Percentiles rank a stretch among this genome's conserved stretches.
Conservation (phyloP, 495 filamentous ascomycete genomes). For the Neohortaea acidophila region DNA sequence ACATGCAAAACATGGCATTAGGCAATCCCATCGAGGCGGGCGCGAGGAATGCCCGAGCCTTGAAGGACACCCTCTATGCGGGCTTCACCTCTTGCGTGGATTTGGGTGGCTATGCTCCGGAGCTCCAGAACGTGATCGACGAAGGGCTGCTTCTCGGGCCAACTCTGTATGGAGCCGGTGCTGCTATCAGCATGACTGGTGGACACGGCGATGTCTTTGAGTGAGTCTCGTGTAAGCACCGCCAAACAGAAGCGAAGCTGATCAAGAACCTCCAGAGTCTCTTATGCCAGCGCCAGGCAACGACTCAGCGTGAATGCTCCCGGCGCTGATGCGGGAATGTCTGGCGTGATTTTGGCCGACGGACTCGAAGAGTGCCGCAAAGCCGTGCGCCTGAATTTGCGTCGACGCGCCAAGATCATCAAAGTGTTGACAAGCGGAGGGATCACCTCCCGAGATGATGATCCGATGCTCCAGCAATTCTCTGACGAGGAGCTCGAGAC, state of each 20-base stretch:
- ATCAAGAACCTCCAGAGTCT: constrained; percentile 3
- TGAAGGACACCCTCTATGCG: constrained; percentile 7
- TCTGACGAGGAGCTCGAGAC: constrained; percentile 13
- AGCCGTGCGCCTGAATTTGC: constrained; percentile 15
- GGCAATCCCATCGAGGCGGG: constrained; percentile 6
- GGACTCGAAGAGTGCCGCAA: constrained; percentile 16
- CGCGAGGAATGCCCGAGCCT: constrained; percentile 9
- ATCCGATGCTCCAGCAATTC: constrained; percentile 12
- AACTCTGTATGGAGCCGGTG: constrained; percentile 31
- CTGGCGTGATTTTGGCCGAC: constrained; percentile 5
- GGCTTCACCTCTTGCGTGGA: constrained; percentile 37
- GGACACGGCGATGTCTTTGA: constrained; percentile 31
- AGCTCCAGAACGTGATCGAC: constrained; percentile 31
- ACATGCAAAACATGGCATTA: constrained; percentile 5
- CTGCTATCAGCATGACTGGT: constrained; percentile 32
- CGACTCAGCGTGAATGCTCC: constrained; percentile 6
- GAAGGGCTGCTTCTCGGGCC: constrained; percentile 35
- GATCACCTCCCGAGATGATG: constrained; percentile 8
- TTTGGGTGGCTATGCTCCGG: constrained; percentile 32
- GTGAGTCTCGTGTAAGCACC: not conserved
- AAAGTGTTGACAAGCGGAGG: constrained; percentile 17
- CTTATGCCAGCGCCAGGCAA: constrained; percentile 11
- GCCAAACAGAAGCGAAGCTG: not conserved
- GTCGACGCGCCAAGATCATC: constrained; percentile 18
- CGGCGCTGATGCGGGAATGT: not conserved